These are phyloP conservation scores for Hyphopichia fennica DNA, from an alignment of 1,139 yeast species.

Conservation along the genomic window DNA sequence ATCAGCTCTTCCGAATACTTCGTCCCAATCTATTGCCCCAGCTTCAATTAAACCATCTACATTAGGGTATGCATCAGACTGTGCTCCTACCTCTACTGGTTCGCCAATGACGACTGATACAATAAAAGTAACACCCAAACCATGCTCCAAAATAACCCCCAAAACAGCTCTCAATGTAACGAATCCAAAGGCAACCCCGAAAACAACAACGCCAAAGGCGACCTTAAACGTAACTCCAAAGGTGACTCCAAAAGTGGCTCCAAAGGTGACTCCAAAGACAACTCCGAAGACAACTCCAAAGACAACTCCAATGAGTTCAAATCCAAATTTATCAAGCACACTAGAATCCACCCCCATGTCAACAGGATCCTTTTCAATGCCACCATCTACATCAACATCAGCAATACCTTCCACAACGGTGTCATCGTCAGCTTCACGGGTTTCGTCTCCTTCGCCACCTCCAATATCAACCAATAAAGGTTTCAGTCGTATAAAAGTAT, in stretches of 20 bases:
- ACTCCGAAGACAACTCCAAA: conserved; percentile 1
- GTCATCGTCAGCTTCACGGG: not conserved
- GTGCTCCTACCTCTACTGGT: no score
- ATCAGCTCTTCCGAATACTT: not conserved
- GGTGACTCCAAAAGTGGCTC: not conserved
- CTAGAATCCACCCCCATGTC: no score
- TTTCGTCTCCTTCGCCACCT: conserved; percentile 2
- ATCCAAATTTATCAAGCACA: no score
- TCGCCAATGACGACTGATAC: no score
- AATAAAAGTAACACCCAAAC: no score
- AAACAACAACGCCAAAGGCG: not conserved
- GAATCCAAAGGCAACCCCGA: no score
- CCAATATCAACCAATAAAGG: conserved; percentile 2
- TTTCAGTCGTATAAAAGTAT: not conserved
- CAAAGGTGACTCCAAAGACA: not conserved
- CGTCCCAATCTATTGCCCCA: not conserved
- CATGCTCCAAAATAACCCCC: no score
- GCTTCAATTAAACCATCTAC: no score
- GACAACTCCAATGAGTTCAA: conserved; percentile 1
- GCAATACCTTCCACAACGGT: not conserved
- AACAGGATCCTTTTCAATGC: no score
- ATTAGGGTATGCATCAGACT: no score
- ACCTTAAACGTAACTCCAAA: not conserved
- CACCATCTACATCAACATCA: not conserved
- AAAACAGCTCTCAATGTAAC: no score